Evolutionary conservation across 140 eudicot genomes (phyloP).

Genomic region (Ambrosia hybrid): DNA sequence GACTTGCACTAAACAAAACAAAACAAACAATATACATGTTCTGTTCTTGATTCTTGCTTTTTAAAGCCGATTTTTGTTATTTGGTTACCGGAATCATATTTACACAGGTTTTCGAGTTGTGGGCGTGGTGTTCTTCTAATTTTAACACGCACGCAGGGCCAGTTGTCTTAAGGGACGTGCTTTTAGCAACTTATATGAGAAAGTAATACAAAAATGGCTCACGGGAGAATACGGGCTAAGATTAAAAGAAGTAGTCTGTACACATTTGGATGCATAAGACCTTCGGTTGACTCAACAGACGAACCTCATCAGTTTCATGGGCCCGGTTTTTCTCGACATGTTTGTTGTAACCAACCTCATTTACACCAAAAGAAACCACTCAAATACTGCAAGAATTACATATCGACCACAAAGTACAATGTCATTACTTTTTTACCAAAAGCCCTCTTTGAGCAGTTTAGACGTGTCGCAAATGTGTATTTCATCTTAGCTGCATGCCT

Average conservation of each 20-base stretch:
- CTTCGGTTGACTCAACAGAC: conserved; percentile 38
- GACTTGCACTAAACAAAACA: too few species aligned
- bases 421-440: conserved; percentile 74
- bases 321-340: conserved; percentile 72
- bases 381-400: conserved; percentile 73
- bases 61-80: too few species aligned
- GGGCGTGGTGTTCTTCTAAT: too few species aligned
- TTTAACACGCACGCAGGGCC: neutral
- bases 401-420: conserved; percentile 90
- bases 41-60: too few species aligned
- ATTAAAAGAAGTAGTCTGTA: conserved; percentile 74
- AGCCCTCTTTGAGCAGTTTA: conserved; percentile 87
- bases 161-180: conserved; percentile 1
- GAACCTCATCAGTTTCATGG: conserved; percentile 64
- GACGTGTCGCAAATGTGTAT: conserved; percentile 91
- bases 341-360: conserved; percentile 73
- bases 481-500: conserved; percentile 76
- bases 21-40: too few species aligned
- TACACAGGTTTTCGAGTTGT: neutral
- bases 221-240: conserved; percentile 80
- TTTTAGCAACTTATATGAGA: conserved; percentile 7
- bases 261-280: conserved; percentile 72
- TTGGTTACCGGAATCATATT: too few species aligned
- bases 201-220: conserved; percentile 44
- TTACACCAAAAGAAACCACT: conserved; percentile 73